Base-by-base conservation (phyloP, 257 asterid species). In the Orobanche coerulescens region DNA sequence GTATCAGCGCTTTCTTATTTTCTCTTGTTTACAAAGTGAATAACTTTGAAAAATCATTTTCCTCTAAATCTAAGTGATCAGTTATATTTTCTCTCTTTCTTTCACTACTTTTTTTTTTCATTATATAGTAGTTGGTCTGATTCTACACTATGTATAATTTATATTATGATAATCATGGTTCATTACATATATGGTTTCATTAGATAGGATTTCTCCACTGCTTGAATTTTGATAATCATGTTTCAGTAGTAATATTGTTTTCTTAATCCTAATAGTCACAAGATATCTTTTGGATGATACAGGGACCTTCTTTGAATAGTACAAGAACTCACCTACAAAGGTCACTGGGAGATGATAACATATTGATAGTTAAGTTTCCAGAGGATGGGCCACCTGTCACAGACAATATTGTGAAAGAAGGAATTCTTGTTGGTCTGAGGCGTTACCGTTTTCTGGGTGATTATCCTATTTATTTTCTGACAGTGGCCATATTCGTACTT, bases 381-480 rank as follows among this genome's bases (percentile, higher is more conserved):
- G 85, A 67, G 61, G 76, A 71, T 4, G 82, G 65, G 10, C 24
- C 22, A 6, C 37, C 58, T 44, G 61, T 15, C 65, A 72, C 61
- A 12, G 33, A 46, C 47, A 72, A 61, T 44, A 80, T 80, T 42
- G 59, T 63, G 18, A 66, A 68, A 66, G 78, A 82, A 50, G 97
- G 97, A 58, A 70, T 90, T 53, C 54, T 79, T 68, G 90, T 90
- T 71, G 97, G 95, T 62, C 58, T 69, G 69, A 80, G 81, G 75
- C 82, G 74, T 71, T 90, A 71, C 72, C 82, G 58, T 25, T 84
- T 82, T 75, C 84, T 90, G 18, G 97, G 97, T 87, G 60, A 82
- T 62, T 64, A 48, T 54, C 68, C 33, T 51, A 33, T 67, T 65
- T 56, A 47, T 55, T 28, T 19, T 24, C 43, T 43, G 34, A 46